These are phyloP conservation scores for Annulohypoxylon stygium DNA, from an alignment of 495 filamentous ascomycete species.

Conservation along the genomic window DNA sequence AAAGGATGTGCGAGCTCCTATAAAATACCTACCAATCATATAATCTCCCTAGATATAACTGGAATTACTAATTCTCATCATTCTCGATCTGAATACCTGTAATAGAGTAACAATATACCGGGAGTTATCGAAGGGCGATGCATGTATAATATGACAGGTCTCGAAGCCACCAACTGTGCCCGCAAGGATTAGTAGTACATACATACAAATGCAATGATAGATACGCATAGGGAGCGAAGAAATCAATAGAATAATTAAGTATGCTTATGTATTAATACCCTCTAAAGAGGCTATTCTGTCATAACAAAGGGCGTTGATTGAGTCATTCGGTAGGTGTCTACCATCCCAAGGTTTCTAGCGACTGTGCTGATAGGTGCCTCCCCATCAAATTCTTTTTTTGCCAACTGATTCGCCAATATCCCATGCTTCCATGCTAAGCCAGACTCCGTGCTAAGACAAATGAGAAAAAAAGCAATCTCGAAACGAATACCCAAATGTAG, in stretches of 20 bases:
- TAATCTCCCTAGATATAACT: too few relatives aligned
- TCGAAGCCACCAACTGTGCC: too few relatives aligned
- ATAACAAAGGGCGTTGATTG: neutral
- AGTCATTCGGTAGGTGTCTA: neutral
- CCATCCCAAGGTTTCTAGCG: neutral
- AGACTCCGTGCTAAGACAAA: conserved; percentile 22
- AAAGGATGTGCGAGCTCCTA: too few relatives aligned
- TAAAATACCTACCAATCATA: too few relatives aligned
- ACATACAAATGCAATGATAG: neutral
- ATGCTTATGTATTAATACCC: conserved; percentile 7
- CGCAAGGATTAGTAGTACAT: neutral
- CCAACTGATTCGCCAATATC: neutral
- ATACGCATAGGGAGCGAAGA: neutral
- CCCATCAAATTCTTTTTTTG: neutral
- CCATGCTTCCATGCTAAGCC: conserved; percentile 15
- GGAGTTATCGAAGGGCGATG: neutral
- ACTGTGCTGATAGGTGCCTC: conserved; percentile 4
- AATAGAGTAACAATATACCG: too few relatives aligned
- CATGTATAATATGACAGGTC: too few relatives aligned
- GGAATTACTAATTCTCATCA: too few relatives aligned
- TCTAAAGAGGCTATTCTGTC: neutral
- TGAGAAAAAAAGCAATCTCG: conserved; percentile 30
- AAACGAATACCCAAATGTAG: neutral
- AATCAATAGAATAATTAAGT: neutral
- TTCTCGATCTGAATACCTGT: too few relatives aligned